Conservation (phyloP, 345 rosid species). For the Mercurialis annua region DNA sequence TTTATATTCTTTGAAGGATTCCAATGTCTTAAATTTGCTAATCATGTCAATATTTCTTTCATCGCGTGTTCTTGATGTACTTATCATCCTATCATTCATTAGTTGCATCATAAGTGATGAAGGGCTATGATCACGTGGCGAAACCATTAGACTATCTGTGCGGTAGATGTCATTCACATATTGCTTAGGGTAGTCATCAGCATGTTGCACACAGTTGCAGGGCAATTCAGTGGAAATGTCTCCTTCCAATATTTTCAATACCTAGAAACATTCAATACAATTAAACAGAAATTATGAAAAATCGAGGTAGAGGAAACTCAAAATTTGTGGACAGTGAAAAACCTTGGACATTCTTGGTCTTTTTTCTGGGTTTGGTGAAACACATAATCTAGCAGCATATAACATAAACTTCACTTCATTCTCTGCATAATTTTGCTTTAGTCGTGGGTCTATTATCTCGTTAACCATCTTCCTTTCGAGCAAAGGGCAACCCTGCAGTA, state of each 20-base stretch:
- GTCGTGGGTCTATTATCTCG: constrained; percentile 33
- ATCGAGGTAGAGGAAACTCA: background rate
- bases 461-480: constrained; percentile 23
- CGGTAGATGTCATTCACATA: constrained; percentile 11
- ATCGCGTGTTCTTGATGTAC: constrained; percentile 4
- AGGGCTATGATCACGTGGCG: background rate
- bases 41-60: background rate
- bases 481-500: constrained; percentile 34
- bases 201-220: background rate
- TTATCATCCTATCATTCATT: background rate
- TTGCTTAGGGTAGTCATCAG: constrained; percentile 4
- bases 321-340: background rate
- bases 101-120: background rate
- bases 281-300: background rate
- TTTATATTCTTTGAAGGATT: background rate
- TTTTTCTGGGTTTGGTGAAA: constrained; percentile 28
- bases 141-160: background rate
- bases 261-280: constrained; percentile 20
- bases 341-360: constrained; percentile 47
- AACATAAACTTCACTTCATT: constrained; percentile 37
- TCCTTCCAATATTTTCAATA: constrained; percentile 37
- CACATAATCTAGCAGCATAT: constrained; percentile 38
- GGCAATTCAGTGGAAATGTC: constrained; percentile 17
- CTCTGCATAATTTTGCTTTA: constrained; percentile 20
- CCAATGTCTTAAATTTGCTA: constrained; percentile 1